Evolutionary conservation across 768 basidiomycete species (phyloP).

Genomic region (Hypholoma fasciculare): DNA sequence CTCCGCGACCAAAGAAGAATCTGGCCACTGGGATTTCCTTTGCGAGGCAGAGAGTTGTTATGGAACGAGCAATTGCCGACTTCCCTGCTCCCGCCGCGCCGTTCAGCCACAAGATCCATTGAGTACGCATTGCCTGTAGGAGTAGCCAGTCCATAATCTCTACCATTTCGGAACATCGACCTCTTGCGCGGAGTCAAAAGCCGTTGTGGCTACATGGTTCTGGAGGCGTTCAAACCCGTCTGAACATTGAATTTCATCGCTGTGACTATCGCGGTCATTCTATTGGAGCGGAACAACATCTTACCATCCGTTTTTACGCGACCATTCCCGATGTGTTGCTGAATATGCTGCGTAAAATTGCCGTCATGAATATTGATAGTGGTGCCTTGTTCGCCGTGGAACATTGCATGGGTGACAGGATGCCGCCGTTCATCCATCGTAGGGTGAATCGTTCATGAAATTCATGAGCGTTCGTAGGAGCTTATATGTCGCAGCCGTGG

Average conservation of each 20-base stretch:
- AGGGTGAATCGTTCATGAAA: too few species aligned
- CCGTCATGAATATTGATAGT: too few species aligned
- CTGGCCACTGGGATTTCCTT: conserved; percentile 19
- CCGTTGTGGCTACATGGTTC: background rate
- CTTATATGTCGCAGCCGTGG: too few species aligned
- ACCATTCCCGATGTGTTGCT: too few species aligned
- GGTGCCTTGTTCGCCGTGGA: too few species aligned
- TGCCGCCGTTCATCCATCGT: too few species aligned
- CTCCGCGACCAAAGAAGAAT: conserved; percentile 34
- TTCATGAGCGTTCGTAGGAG: too few species aligned
- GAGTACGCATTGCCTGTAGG: background rate
- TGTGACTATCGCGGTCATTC: too few species aligned
- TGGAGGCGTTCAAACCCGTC: background rate
- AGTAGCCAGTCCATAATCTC: background rate
- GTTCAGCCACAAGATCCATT: conserved; percentile 15
- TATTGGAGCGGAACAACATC: too few species aligned
- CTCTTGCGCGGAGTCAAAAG: background rate
- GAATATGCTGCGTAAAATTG: too few species aligned
- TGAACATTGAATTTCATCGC: background rate
- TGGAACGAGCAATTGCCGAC: conserved; percentile 21
- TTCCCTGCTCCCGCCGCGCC: conserved; percentile 25
- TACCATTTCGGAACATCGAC: background rate
- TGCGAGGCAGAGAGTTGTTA: conserved; percentile 17
- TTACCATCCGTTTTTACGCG: too few species aligned
- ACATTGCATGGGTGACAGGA: too few species aligned